These are phyloP conservation scores for Selaginella tamariscina DNA, from an alignment of 75 land plant genomes.

Conservation along the genomic window DNA sequence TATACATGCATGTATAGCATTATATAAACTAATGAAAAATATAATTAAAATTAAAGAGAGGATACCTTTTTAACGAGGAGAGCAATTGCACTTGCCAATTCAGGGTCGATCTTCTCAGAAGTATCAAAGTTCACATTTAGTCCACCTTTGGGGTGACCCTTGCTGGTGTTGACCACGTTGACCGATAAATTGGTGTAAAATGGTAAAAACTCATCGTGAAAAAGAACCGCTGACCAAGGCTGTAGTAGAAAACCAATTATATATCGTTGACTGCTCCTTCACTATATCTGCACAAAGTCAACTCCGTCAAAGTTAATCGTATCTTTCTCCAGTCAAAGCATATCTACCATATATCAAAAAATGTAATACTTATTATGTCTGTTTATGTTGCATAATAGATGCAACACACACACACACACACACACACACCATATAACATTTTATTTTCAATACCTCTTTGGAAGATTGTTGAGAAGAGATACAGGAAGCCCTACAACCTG, in stretches of 20 bases:
- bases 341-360: not conserved
- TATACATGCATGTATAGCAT: too few relatives aligned
- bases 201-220: conserved; percentile 13
- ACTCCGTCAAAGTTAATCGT: not conserved
- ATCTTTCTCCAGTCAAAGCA: not conserved
- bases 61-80: not conserved
- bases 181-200: not conserved
- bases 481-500: conserved; percentile 17
- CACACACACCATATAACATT: too few relatives aligned
- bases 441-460: conserved; percentile 3
- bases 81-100: not conserved
- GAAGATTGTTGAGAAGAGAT: conserved; percentile 11
- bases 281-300: conserved; percentile 4
- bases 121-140: not conserved
- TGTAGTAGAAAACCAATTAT: conserved; percentile 1
- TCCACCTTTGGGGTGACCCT: not conserved
- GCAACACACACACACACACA: not conserved
- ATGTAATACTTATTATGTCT: not conserved
- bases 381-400: not conserved
- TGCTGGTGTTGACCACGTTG: not conserved
- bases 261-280: conserved; percentile 8
- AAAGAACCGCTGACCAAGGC: conserved; percentile 16
- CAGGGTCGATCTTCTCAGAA: not conserved
- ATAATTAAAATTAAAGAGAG: too few relatives aligned
- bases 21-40: too few relatives aligned